Evolutionary conservation across 2,329 filamentous ascomycete genomes (phyloP).

Genomic region (Aspergillus neoniger): DNA sequence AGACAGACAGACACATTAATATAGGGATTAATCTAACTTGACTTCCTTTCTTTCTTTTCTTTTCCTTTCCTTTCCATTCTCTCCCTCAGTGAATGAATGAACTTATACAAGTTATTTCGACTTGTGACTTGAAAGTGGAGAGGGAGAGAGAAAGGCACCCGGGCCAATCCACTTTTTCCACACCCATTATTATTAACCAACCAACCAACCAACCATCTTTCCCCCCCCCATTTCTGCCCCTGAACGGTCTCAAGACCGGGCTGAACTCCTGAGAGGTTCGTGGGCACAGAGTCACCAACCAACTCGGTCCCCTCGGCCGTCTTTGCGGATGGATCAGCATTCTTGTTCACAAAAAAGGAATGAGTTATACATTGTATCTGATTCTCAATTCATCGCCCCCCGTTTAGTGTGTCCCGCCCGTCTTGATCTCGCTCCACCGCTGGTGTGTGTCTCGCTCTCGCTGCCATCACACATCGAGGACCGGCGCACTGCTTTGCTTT

Average conservation of each 20-base stretch:
- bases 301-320: not conserved
- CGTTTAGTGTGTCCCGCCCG: not conserved
- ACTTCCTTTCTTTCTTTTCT: not conserved
- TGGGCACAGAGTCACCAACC: slow-evolving; percentile 10
- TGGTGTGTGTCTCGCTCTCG: not conserved
- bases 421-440: not conserved
- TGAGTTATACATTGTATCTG: not conserved
- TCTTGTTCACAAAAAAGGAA: not conserved
- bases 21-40: not conserved
- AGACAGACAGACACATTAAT: not conserved
- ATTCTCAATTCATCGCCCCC: not conserved
- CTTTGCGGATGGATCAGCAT: not conserved
- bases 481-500: not conserved
- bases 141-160: not conserved
- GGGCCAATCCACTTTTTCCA: slow-evolving; percentile 16
- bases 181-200: no score
- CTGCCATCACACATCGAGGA: not conserved
- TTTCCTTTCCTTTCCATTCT: not conserved
- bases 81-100: slow-evolving; percentile 9
- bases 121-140: slow-evolving; percentile 13
- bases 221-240: slow-evolving; percentile 11
- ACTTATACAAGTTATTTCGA: not conserved
- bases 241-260: slow-evolving; percentile 10
- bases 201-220: not conserved
- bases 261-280: slow-evolving; percentile 26